These are phyloP conservation scores for Sclerotinia nivalis DNA, from an alignment of 2,329 filamentous ascomycete genomes.

Conservation along the genomic window DNA sequence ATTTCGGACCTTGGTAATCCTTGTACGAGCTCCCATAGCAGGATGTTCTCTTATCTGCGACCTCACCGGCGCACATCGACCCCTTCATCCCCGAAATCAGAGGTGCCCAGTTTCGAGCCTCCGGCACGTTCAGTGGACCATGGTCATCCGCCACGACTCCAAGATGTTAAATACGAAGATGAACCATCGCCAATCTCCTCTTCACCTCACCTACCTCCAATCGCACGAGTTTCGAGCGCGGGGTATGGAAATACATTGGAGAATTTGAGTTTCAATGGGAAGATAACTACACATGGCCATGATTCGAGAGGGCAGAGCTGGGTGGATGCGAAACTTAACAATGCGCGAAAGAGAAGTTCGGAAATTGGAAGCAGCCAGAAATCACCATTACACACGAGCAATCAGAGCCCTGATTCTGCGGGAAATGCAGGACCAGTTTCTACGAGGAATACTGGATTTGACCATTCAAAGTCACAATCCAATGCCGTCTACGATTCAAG, in stretches of 20 bases:
- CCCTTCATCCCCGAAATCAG: conserved; percentile 39
- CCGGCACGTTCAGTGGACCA: conserved; percentile 34
- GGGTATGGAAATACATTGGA: conserved; percentile 26
- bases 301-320: conserved; percentile 25
- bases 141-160: conserved; percentile 36
- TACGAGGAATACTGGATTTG: conserved; percentile 28
- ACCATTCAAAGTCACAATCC: conserved; percentile 27
- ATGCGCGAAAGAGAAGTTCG: conserved; percentile 27
- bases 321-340: conserved; percentile 13
- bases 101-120: conserved; percentile 36
- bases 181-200: conserved; percentile 42
- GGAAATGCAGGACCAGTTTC: conserved; percentile 29
- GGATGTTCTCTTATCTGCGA: conserved; percentile 43
- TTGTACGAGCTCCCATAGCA: conserved; percentile 10
- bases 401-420: conserved; percentile 33
- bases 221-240: conserved; percentile 43
- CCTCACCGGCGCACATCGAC: conserved; percentile 42
- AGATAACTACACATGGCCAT: conserved; percentile 6
- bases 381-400: conserved; percentile 30
- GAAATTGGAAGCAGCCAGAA: conserved; percentile 26
- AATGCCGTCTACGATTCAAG: conserved; percentile 26
- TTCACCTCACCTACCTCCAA: conserved; percentile 50
- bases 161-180: conserved; percentile 32
- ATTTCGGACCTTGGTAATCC: neutral
- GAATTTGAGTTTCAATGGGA: conserved; percentile 21